These are phyloP conservation scores for Hyphodiscus hymeniophilus DNA, from an alignment of 495 filamentous ascomycete species.

Conservation along the genomic window DNA sequence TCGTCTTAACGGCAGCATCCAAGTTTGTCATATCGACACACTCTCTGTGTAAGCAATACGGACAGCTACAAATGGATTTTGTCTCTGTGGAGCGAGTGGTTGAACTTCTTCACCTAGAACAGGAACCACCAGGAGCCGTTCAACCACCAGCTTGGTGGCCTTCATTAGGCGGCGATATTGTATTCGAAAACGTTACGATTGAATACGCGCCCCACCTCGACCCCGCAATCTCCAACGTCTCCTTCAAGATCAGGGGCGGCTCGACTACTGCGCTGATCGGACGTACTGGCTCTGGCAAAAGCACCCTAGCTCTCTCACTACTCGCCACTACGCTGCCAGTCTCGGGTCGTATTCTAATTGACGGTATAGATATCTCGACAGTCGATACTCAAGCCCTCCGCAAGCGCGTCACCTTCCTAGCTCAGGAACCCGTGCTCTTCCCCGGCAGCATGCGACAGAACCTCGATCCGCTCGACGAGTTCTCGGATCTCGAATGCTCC, in stretches of 20 bases:
- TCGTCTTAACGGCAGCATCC: constrained; percentile 56
- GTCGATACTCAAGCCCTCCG: constrained; percentile 53
- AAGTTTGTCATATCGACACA: constrained; percentile 65
- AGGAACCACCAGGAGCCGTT: constrained; percentile 57
- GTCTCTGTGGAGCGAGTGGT: constrained; percentile 79
- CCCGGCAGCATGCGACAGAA: constrained; percentile 51
- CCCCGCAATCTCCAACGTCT: constrained; percentile 54
- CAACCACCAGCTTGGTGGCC: constrained; percentile 72
- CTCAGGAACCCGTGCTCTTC: constrained; percentile 58
- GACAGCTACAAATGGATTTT: constrained; percentile 81
- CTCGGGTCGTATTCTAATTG: constrained; percentile 48
- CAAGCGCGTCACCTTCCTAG: constrained; percentile 32
- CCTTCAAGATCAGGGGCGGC: constrained; percentile 62
- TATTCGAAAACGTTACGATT: constrained; percentile 68
- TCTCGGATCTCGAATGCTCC: constrained; percentile 39
- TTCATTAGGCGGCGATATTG: constrained; percentile 54
- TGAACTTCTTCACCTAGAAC: constrained; percentile 65
- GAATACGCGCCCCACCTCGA: constrained; percentile 70
- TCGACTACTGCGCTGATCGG: constrained; percentile 41
- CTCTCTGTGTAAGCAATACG: constrained; percentile 63
- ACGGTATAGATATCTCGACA: constrained; percentile 50
- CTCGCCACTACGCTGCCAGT: constrained; percentile 48
- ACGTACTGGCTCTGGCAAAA: constrained; percentile 53
- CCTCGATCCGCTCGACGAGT: constrained; percentile 35
- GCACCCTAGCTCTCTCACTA: constrained; percentile 54